phyloP scores from a whole-genome alignment of 257 asterid genomes.

The Solanum etuberosum region DNA sequence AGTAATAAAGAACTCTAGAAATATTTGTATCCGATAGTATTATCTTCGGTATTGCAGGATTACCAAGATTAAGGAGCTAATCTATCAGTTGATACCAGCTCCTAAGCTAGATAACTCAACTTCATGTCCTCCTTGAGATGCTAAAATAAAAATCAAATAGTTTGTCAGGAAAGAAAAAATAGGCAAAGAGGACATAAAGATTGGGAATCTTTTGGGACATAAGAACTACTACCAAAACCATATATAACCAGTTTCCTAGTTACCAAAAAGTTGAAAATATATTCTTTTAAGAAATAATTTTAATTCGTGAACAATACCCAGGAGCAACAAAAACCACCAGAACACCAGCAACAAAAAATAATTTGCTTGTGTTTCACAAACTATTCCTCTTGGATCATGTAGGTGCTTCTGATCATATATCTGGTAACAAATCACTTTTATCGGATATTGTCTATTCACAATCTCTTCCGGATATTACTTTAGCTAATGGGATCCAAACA shows the following conservation, averaged over 20 bases:
- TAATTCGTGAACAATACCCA: neutral
- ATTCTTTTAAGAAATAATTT: neutral
- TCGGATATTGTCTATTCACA: too few species aligned
- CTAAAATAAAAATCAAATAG: slow-evolving; percentile 26
- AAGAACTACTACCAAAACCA: neutral
- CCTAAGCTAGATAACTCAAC: slow-evolving; percentile 94
- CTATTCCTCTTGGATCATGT: too few species aligned
- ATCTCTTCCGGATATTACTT: too few species aligned
- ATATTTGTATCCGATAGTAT: neutral
- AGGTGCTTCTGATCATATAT: too few species aligned
- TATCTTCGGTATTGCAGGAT: neutral
- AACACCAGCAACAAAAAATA: too few species aligned
- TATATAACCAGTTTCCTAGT: neutral
- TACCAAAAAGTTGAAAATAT: neutral
- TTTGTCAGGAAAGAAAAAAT: slow-evolving; percentile 1
- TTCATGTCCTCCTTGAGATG: slow-evolving; percentile 97
- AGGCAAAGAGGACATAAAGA: neutral
- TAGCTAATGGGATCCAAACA: too few species aligned
- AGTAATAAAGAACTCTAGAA: neutral
- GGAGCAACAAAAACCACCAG: neutral
- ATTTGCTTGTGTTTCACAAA: too few species aligned
- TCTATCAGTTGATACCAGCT: slow-evolving; percentile 88
- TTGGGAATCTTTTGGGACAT: neutral
- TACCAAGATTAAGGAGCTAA: slow-evolving; percentile 98
- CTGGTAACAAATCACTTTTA: too few species aligned